Base-by-base conservation (phyloP, 371 early-diverging fungal species). In the Apophysomyces ossiformis region DNA sequence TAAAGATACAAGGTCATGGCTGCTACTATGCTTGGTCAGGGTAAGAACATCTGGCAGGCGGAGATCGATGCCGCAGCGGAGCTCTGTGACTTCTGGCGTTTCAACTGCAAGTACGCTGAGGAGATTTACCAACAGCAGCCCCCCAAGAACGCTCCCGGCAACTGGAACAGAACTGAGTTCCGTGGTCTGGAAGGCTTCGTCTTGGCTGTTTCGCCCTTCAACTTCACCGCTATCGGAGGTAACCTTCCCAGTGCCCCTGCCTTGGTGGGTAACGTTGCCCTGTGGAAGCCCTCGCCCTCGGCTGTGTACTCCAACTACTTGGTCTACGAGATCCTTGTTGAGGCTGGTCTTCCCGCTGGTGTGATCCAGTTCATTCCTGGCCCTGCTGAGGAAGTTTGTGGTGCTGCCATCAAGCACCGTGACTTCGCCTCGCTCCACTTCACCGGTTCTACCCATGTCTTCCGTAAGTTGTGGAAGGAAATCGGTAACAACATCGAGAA, bases 41-140 rank as follows among this genome's bases (percentile, higher is more conserved):
- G 97, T 58, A 99, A 99, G 87, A 99, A 96, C 82, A 92, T 90
- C 71, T 99, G 97, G 97, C 98, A 99, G 85, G 99, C 99, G 9
- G 99, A 98, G 82, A 99, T 99, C 71, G 99, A 98, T 75, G 87
- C 95, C 35, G 95, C 94, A 39, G 95, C 96, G 37, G 98, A 99
- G 79, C 85, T 96, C 36, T 85, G 83, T 60, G 98, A 98, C 77
- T 97, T 98, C 85, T 90, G 90, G 89, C 90, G 99, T 66, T 98
- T 98, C 87, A 97, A 97, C 87, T 89, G 89, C 75, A 90, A 94
- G 85, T 99, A 90, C 73, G 96, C 99, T 62, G 89, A 90, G 75
- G 95, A 98, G 70, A 90, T 99, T 62, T 98, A 98, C 76, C 78
- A 87, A 44, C 88, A 93, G 70, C 98, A 99, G 84, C 98, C 98